Conservation (phyloP, 345 rosid genomes). For the Eucalyptus pauciflora region DNA sequence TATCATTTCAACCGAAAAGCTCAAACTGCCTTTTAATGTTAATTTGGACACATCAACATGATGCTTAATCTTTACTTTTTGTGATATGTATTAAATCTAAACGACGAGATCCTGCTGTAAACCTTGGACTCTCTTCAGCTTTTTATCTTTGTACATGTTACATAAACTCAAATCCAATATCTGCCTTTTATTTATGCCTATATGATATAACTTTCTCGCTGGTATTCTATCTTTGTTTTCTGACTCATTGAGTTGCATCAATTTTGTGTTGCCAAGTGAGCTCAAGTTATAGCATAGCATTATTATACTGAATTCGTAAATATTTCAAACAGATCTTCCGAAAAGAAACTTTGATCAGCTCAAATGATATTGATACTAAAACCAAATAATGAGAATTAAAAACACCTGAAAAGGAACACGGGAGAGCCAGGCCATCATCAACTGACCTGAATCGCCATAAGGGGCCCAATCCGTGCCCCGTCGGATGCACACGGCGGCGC, state of each 20-base stretch:
- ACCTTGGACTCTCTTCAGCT: background rate
- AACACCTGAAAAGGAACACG: background rate
- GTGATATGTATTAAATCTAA: background rate
- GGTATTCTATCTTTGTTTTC: background rate
- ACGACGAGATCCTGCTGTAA: background rate
- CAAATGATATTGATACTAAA: background rate
- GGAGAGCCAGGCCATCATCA: background rate
- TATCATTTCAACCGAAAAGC: background rate
- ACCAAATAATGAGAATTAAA: background rate
- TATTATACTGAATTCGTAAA: background rate
- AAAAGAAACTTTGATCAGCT: background rate
- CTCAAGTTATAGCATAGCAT: background rate
- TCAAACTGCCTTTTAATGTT: background rate
- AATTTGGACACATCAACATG: background rate
- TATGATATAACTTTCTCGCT: background rate
- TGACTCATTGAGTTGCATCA: background rate
- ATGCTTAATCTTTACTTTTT: background rate
- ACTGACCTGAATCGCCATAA: constrained; percentile 14
- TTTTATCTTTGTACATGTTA: background rate
- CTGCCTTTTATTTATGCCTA: background rate
- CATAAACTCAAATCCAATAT: background rate
- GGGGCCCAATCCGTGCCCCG: background rate
- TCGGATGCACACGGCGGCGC: background rate
- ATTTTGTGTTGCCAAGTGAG: background rate
- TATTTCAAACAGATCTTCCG: background rate